These are phyloP conservation scores for Porpolomopsis calyptriformis DNA, from an alignment of 768 basidiomycete species.

Conservation along the genomic window DNA sequence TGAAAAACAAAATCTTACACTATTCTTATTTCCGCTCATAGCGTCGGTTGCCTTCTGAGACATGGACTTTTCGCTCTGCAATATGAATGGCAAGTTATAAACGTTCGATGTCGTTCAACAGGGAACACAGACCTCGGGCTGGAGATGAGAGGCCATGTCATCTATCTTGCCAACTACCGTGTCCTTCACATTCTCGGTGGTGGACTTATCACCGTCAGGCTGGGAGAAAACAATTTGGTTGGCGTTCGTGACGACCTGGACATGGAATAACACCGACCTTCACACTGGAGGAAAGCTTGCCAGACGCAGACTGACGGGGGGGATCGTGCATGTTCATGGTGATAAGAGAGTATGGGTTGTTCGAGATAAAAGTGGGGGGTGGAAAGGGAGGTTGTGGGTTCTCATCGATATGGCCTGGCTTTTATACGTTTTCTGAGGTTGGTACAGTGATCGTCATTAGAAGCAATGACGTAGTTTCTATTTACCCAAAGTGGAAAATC, in stretches of 20 bases:
- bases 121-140: slow-evolving; percentile 33
- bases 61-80: slow-evolving; percentile 42
- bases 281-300: slow-evolving; percentile 40
- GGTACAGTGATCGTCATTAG: too few relatives aligned
- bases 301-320: slow-evolving; percentile 47
- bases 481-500: too few relatives aligned
- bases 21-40: slow-evolving; percentile 35
- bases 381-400: not conserved
- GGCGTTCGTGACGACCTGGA: not conserved
- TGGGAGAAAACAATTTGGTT: slow-evolving; percentile 12
- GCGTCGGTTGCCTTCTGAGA: slow-evolving; percentile 40
- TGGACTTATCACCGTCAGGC: slow-evolving; percentile 53
- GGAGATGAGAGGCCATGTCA: slow-evolving; percentile 34
- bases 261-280: slow-evolving; percentile 28
- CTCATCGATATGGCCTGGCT: not conserved
- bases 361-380: not conserved
- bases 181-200: slow-evolving; percentile 41
- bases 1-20: slow-evolving; percentile 16
- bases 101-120: not conserved
- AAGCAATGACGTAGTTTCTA: too few relatives aligned
- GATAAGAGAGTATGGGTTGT: slow-evolving; percentile 6
- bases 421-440: not conserved
- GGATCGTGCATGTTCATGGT: slow-evolving; percentile 35
- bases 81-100: not conserved
- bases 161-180: slow-evolving; percentile 37